Evolutionary conservation across 257 asterid species (phyloP).

Genomic region (Misopates orontium): DNA sequence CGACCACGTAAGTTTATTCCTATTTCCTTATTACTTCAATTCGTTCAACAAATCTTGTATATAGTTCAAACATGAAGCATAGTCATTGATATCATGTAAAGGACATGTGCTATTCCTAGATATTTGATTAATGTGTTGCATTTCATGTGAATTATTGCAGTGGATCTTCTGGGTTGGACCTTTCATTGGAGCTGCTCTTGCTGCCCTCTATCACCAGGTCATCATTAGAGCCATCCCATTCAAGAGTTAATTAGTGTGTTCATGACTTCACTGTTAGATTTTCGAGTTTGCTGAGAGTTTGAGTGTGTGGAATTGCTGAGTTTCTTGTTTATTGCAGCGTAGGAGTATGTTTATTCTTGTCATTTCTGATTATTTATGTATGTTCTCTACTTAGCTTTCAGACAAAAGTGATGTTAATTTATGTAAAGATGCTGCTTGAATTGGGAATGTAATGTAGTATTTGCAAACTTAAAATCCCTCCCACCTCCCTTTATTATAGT

Average conservation of each 20-base stretch:
- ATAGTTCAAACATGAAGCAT: too few species aligned
- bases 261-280: not conserved
- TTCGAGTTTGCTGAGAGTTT: conserved; percentile 17
- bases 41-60: too few species aligned
- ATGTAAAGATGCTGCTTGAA: conserved; percentile 35
- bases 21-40: too few species aligned
- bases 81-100: too few species aligned
- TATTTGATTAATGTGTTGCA: not conserved
- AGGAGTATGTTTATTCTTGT: conserved; percentile 37
- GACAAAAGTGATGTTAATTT: conserved; percentile 22
- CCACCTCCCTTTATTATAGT: too few species aligned
- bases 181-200: conserved; percentile 76
- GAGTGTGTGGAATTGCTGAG: conserved; percentile 24
- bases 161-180: conserved; percentile 91
- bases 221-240: conserved; percentile 78
- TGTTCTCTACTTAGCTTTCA: conserved; percentile 15
- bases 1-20: conserved; percentile 55
- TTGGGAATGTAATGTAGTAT: not conserved
- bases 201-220: conserved; percentile 71
- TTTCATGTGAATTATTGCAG: conserved; percentile 28
- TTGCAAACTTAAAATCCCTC: not conserved
- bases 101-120: too few species aligned
- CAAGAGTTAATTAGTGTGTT: conserved; percentile 34
- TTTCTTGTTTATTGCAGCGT: conserved; percentile 10
- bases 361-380: conserved; percentile 22